Percentiles rank a stretch among this genome's conserved stretches.
These are phyloP conservation scores for Calonectria pseudoturangicola DNA, from an alignment of 2,329 filamentous ascomycete genomes.

Conservation along the genomic window DNA sequence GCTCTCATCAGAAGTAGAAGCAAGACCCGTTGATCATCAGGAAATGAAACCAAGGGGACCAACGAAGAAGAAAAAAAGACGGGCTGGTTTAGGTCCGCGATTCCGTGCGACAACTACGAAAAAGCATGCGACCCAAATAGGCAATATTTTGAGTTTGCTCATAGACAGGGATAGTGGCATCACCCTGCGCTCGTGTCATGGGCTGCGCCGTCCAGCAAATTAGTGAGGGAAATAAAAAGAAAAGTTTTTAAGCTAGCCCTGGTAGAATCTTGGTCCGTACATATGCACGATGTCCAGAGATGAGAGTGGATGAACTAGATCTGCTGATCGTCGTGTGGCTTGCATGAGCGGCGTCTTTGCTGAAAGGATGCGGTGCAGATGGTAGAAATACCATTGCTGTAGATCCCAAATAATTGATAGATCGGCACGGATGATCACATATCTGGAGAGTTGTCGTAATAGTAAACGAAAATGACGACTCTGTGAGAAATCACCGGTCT, in stretches of 20 bases:
- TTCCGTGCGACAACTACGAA: background rate
- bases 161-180: conserved; percentile 26
- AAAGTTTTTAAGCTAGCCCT: too few species aligned
- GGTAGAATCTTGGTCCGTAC: background rate
- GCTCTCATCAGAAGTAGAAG: background rate
- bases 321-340: background rate
- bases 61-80: background rate
- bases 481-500: background rate
- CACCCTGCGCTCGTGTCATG: background rate
- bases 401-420: background rate
- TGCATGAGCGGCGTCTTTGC: background rate
- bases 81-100: background rate
- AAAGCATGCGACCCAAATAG: conserved; percentile 5
- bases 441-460: background rate
- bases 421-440: background rate
- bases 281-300: background rate
- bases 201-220: conserved; percentile 8
- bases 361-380: background rate
- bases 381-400: background rate
- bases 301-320: background rate
- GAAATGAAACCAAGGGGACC: background rate
- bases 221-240: background rate
- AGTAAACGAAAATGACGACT: background rate
- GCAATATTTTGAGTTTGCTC: conserved; percentile 18
- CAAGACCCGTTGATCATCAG: background rate